Percentiles rank a stretch among this genome's conserved stretches.
phyloP scores from a whole-genome alignment of 2,329 filamentous ascomycete genomes.

The Hortaea sp. region DNA sequence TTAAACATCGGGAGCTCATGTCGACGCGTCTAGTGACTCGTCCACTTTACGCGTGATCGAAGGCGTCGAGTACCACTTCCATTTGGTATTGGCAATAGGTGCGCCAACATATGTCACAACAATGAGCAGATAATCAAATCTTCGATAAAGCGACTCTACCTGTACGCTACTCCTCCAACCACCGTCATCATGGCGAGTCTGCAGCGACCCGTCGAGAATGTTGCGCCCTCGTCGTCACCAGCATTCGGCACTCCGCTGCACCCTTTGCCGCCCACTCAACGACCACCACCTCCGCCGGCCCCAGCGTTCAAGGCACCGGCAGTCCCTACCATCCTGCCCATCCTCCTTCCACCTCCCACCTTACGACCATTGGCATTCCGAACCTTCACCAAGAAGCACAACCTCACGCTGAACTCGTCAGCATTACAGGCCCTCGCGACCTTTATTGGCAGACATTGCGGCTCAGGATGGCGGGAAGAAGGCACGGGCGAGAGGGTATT shows the following conservation, averaged over 20 bases:
- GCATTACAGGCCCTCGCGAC: constrained; percentile 74
- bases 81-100: no score
- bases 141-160: no score
- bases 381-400: constrained; percentile 96
- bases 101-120: no score
- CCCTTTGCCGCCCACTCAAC: constrained; percentile 42
- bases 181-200: constrained; percentile 15
- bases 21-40: no score
- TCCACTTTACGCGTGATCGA: no score
- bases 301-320: constrained; percentile 39
- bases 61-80: no score
- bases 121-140: no score
- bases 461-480: constrained; percentile 92
- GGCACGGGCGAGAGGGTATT: constrained; percentile 85
- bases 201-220: constrained; percentile 21
- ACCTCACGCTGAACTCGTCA: constrained; percentile 79
- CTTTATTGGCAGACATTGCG: constrained; percentile 89
- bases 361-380: constrained; percentile 85
- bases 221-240: constrained; percentile 73
- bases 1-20: no score
- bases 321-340: constrained; percentile 63
- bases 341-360: constrained; percentile 77
- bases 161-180: no score
- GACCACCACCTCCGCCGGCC: constrained; percentile 29
- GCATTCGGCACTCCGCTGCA: constrained; percentile 81